Conservation (phyloP, 495 filamentous ascomycete species). For the Pseudoneurospora amorphoporcata region DNA sequence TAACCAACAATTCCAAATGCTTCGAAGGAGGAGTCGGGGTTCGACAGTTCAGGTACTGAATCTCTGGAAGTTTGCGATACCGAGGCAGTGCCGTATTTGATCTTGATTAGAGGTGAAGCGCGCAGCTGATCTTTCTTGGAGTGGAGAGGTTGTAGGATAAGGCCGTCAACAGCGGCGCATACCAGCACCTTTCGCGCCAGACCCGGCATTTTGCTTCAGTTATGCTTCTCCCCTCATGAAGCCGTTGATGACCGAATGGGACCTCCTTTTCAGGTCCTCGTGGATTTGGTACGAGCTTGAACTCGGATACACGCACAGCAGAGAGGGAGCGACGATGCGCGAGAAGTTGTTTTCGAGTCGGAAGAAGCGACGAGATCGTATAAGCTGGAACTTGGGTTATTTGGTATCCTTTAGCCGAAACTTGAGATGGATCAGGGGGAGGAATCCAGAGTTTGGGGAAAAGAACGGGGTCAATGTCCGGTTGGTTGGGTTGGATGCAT, state of each 20-base stretch:
- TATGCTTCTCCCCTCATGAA: constrained; percentile 8
- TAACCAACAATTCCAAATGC: constrained; percentile 79
- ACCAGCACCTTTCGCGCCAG: constrained; percentile 70
- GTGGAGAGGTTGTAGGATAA: constrained; percentile 65
- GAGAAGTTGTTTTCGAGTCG: not conserved
- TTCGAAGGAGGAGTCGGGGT: constrained; percentile 48
- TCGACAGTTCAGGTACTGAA: constrained; percentile 19
- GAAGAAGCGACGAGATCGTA: not conserved
- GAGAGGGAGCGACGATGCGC: not conserved
- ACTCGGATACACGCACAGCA: not conserved
- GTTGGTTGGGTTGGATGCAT: not conserved
- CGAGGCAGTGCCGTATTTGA: constrained; percentile 65
- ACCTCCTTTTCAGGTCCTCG: not conserved
- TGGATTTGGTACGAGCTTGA: not conserved
- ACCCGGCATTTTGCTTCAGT: constrained; percentile 49
- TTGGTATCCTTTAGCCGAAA: not conserved
- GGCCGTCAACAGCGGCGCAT: constrained; percentile 75
- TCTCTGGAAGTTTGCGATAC: constrained; percentile 28
- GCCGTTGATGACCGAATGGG: not conserved
- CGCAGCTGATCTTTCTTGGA: constrained; percentile 40
- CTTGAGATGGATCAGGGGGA: not conserved
- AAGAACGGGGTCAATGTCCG: not conserved
- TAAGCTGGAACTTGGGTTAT: not conserved
- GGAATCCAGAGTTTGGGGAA: not conserved
- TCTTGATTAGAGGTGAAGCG: constrained; percentile 41